Evolutionary conservation across 257 asterid genomes (phyloP).

Genomic region (Fraxinus pennsylvanica): DNA sequence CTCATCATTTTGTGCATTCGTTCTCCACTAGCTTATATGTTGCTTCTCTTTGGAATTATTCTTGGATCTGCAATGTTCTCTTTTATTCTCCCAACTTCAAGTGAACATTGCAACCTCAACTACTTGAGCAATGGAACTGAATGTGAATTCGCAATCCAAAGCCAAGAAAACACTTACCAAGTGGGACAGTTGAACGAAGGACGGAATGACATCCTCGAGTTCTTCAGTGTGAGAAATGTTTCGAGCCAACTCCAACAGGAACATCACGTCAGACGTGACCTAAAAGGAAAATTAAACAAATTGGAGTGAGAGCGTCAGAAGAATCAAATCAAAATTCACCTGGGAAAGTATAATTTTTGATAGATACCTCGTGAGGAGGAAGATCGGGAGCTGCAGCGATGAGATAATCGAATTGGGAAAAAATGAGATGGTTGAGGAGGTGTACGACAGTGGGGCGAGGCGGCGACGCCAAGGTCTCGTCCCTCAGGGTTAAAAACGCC

Average conservation of each 20-base stretch:
- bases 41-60: background rate
- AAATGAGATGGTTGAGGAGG: conserved; percentile 53
- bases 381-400: conserved; percentile 55
- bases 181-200: conserved; percentile 37
- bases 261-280: conserved; percentile 68
- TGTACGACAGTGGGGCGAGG: conserved; percentile 37
- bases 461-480: conserved; percentile 59
- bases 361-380: conserved; percentile 67
- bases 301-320: background rate
- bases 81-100: background rate
- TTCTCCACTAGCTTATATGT: background rate
- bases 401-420: conserved; percentile 58
- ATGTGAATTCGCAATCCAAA: background rate
- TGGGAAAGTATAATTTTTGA: background rate
- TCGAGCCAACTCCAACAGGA: conserved; percentile 67
- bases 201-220: conserved; percentile 34
- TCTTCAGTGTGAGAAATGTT: conserved; percentile 34
- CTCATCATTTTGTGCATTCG: background rate
- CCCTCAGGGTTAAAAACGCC: conserved; percentile 75
- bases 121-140: background rate
- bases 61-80: background rate
- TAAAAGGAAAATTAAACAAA: conserved; percentile 26
- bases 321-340: conserved; percentile 13
- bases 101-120: conserved; percentile 1
- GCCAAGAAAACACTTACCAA: conserved; percentile 39